phyloP scores from a whole-genome alignment of 495 filamentous ascomycete genomes.

The Aspergillus nanangensis region DNA sequence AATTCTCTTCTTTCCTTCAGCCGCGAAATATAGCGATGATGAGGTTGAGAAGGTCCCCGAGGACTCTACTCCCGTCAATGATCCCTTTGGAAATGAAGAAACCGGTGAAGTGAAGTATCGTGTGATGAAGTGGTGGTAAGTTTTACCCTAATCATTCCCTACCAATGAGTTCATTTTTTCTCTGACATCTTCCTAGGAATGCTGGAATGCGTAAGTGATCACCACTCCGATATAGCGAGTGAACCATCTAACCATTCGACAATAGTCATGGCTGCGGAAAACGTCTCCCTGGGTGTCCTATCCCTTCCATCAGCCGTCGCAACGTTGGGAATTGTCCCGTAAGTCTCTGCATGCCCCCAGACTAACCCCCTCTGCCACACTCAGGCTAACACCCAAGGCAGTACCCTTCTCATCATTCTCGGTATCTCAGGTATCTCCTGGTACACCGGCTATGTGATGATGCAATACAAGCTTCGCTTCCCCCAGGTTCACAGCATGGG shows the following conservation, averaged over 20 bases:
- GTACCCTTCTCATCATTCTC: constrained; percentile 56
- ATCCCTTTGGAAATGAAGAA: constrained; percentile 42
- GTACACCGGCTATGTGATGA: constrained; percentile 34
- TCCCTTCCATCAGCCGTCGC: constrained; percentile 62
- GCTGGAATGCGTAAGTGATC: constrained; percentile 34
- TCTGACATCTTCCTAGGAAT: constrained; percentile 16
- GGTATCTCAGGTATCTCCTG: constrained; percentile 62
- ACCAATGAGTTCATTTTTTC: not conserved
- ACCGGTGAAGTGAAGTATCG: constrained; percentile 37
- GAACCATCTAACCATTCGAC: not conserved
- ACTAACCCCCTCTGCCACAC: not conserved
- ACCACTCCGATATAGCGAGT: not conserved
- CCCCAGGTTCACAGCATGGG: constrained; percentile 61
- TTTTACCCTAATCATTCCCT: not conserved
- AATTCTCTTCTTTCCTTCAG: too few relatives aligned
- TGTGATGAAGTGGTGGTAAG: constrained; percentile 43
- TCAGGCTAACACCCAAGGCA: constrained; percentile 11
- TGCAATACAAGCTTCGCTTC: constrained; percentile 31
- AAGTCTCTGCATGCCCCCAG: constrained; percentile 10
- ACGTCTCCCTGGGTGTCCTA: constrained; percentile 61
- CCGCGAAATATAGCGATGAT: not conserved
- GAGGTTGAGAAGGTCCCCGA: constrained; percentile 1
- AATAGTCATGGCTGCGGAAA: constrained; percentile 60
- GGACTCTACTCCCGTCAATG: constrained; percentile 8
- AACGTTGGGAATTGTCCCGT: constrained; percentile 55